Evolutionary conservation across 805 yeast species (phyloP).

Genomic region (Saccharomycopsis olivae): DNA sequence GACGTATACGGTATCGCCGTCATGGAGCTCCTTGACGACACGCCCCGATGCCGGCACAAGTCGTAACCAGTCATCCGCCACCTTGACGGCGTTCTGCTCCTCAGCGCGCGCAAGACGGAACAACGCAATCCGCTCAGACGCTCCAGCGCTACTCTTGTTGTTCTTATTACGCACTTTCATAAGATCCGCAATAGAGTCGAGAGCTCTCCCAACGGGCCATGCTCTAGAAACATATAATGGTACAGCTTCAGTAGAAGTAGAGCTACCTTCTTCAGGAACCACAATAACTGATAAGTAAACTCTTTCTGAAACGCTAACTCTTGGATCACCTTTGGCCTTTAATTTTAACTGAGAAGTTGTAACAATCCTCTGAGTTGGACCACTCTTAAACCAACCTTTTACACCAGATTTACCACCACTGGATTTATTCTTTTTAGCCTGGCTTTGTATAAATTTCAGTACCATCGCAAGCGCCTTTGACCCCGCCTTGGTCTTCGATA

Average conservation of each 20-base stretch:
- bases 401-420: neutral
- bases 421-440: neutral
- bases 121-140: slow-evolving; percentile 35
- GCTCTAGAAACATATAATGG: slow-evolving; percentile 38
- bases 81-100: slow-evolving; percentile 24
- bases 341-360: slow-evolving; percentile 32
- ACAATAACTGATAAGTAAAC: slow-evolving; percentile 33
- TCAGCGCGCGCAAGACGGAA: slow-evolving; percentile 27
- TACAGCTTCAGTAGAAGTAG: slow-evolving; percentile 9
- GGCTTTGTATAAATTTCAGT: slow-evolving; percentile 19
- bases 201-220: slow-evolving; percentile 51
- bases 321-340: slow-evolving; percentile 42
- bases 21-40: slow-evolving; percentile 30
- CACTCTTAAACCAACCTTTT: neutral
- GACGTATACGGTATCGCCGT: slow-evolving; percentile 42
- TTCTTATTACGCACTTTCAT: slow-evolving; percentile 40
- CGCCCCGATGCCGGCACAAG: slow-evolving; percentile 30
- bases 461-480: slow-evolving; percentile 12
- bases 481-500: neutral
- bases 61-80: slow-evolving; percentile 21
- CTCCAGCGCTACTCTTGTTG: slow-evolving; percentile 33
- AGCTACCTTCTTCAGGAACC: slow-evolving; percentile 10
- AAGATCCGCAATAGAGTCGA: slow-evolving; percentile 41
- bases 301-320: slow-evolving; percentile 33
- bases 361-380: slow-evolving; percentile 15